Evolutionary conservation across 768 basidiomycete genomes (phyloP).

Genomic region (Leccinum sublutescens): DNA sequence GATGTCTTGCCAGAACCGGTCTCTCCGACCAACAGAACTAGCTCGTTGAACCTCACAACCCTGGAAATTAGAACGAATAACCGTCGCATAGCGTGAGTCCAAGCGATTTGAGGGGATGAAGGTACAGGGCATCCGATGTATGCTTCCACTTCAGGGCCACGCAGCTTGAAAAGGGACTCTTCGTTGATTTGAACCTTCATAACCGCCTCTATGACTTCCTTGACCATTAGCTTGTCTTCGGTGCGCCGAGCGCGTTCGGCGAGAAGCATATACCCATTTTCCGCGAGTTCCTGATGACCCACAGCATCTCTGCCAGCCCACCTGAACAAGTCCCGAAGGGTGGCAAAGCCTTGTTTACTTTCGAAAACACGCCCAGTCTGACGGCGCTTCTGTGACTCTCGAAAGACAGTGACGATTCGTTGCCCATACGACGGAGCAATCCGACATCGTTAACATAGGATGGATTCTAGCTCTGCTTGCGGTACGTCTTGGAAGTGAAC

Average conservation of each 20-base stretch:
- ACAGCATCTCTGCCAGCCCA: constrained; percentile 93
- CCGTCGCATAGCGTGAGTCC: constrained; percentile 93
- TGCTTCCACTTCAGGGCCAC: constrained; percentile 40
- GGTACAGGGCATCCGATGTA: constrained; percentile 59
- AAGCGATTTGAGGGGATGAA: constrained; percentile 56
- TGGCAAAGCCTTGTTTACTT: constrained; percentile 96
- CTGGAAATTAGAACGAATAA: constrained; percentile 80
- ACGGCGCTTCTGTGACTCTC: constrained; percentile 87
- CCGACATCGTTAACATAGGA: constrained; percentile 86
- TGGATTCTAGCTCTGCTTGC: constrained; percentile 87
- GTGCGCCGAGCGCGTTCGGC: constrained; percentile 83
- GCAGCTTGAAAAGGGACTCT: constrained; percentile 59
- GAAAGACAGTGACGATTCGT: constrained; percentile 88
- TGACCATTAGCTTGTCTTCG: constrained; percentile 87
- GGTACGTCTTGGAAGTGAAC: constrained; percentile 98
- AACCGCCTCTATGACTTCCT: constrained; percentile 85
- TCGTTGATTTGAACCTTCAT: constrained; percentile 89
- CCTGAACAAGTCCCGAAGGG: constrained; percentile 95
- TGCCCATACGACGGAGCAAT: constrained; percentile 94
- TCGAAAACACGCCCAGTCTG: constrained; percentile 93
- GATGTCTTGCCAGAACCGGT: constrained; percentile 98
- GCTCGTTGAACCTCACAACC: constrained; percentile 90
- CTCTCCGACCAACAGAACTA: constrained; percentile 95
- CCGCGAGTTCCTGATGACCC: constrained; percentile 88
- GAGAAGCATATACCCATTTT: constrained; percentile 96